Evolutionary conservation across 1,284 basidiomycete genomes (phyloP), one percentile per base, ranked within the genome.

Genomic region (Boletus albobrunnescens): DNA sequence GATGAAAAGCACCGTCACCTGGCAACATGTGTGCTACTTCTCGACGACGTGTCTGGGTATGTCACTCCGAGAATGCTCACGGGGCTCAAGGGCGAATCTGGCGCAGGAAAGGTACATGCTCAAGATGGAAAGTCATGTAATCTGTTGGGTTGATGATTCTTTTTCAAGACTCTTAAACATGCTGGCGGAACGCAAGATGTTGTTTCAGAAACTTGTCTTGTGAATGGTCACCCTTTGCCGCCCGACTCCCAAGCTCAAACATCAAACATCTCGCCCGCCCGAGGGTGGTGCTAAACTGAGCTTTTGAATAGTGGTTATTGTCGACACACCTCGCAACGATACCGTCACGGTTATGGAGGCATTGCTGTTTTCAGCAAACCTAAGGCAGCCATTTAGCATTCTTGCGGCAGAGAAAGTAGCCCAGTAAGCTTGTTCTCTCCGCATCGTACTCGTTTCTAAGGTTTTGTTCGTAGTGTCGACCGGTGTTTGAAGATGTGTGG

Each of bases 321-420:
- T 46, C 87, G 91, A 59, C 89, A 92, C 87, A 91, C 60, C 67
- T 85, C n/a, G 70, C 77, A 1, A 81, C 77, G 12, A 72, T 75
- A n/a, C n/a, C n/a, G n/a, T n/a, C n/a, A 88, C 85, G 7, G 91
- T 95, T 7, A 78, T 90, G 23, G 92, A 96, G 60, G 88, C 92
- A 0, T 70, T 96, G 0, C 69, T 79, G 19, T 93, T 94, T 71
- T 89, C 86, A 9, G 92, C 92, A 0, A 74, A 82, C 52, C 71
- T 95, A 6, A 82, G 92, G 22, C 92, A 94, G 60, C 86, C 89
- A 3, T 68, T 73, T 7, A 71, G 73, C 8, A 79, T 91, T 4
- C 71, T 88, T 0, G 67, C 72, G 19, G 68, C 67, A 2, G 91
- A 94, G 65, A 94, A 94, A 65, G 77, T 85, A 60, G 82, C 77